Evolutionary conservation across 805 yeast genomes (phyloP), one percentile per base, ranked within the genome.

Genomic region (Saccharomycopsis javanensis): DNA sequence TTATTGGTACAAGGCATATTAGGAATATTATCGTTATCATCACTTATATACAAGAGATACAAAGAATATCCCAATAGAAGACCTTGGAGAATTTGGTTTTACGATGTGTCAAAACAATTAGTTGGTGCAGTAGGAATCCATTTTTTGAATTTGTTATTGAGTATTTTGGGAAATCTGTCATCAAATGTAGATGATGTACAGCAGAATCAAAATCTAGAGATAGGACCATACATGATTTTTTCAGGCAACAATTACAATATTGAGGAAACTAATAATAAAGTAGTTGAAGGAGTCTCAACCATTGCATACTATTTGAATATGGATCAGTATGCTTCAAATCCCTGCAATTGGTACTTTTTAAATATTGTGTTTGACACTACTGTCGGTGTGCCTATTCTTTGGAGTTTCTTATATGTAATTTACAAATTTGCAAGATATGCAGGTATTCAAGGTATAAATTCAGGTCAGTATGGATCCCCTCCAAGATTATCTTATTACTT

Each of bases 341-440:
- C 96, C 6, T 94, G 98, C 70, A 92, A 88, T 64, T 94, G 97
- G 94, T 92, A 94, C 72, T 92, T 92, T 66, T 73, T 94, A 56
- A 92, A 88, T 65, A 79, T 92, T 38, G 76, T 92, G 30, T 79
- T 92, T 67, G 99, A 92, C 69, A 91, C 98, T 46, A 92, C 99
- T 0, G 77, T 91, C 5, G 99, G 99, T 0, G 92, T 92, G 2
- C 95, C 95, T 5, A 79, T 92, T 1, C 71, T 86, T 27, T 86
- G 88, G 81, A 69, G 69, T 5, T 69, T 74, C 25, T 74, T 91
- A 30, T 78, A 78, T 58, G 60, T 74, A 2, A 73, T 83, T 1
- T 85, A 83, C 66, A 70, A 68, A 15, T 55, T 74, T 1, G 79
- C 80, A 20, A 73, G 72, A 61, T 65, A 65, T 33, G 63, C 77